Evolutionary conservation across 352 stramenopile species (phyloP), one percentile per base, ranked within the genome.

Genomic region (Halophytophthora batemanensis): DNA sequence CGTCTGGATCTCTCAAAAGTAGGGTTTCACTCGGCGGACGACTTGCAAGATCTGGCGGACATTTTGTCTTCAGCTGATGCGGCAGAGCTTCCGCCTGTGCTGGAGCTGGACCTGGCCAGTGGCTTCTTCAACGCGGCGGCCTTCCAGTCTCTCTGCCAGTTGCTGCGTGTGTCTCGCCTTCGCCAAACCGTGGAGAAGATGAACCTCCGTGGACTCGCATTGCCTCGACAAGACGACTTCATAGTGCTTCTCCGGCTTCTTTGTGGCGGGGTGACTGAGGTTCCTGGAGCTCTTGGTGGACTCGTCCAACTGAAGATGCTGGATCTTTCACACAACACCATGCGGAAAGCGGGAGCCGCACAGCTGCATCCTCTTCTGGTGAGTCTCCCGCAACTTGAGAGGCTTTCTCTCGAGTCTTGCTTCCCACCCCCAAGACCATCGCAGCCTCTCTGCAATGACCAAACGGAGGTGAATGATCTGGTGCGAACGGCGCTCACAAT

Each of bases 301-400:
- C 44, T 86, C 17, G 36, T 14, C 6, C 56, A 65, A 40, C 52
- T 92, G 7, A 51, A 65, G 19, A 64, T 56, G n/a, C 56, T 92
- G 38, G 68, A 90, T 57, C 23, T 92, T 7, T 90, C 78, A 23
- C 88, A 81, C 58, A 87, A 88, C 50, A 86, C 74, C 7, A 66
- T 92, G 36, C 64, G 61, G 10, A 53, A 69, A 23, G 67, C 79
- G 45, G 60, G 53, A 12, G 64, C 67, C 13, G 42, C 61, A 19
- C 63, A 58, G 17, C 49, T 87, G 15, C 64, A 69, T 37, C 50
- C 61, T 17, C 47, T 89, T 10, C 45, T 86, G 11, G 50, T 61
- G 31, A 70, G 69, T 6, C 56, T 85, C 13, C 51, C 36, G 34
- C 38, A 45, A 2, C 59, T 89, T 8, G 53, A 76, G 48, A 49